Conservation (phyloP, 345 rosid genomes). For the Orychophragmus violaceus region DNA sequence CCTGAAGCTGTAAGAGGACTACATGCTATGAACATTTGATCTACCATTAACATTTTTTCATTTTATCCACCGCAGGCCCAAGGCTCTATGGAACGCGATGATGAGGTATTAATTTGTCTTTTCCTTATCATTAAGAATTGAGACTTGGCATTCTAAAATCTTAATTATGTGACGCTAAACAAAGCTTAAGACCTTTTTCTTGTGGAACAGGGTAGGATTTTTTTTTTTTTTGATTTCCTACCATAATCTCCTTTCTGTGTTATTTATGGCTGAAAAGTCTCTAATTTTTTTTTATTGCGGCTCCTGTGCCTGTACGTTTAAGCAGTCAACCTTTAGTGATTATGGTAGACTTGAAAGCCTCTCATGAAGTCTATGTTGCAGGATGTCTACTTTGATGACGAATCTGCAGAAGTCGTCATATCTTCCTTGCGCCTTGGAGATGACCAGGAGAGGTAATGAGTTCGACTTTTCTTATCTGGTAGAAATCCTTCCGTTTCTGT, state of each 20-base stretch:
- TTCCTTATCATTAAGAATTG: neutral
- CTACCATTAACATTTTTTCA: neutral
- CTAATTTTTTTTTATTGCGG: neutral
- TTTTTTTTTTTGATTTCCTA: neutral
- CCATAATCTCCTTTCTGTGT: neutral
- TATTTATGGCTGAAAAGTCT: neutral
- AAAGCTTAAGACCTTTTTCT: neutral
- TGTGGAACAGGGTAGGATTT: neutral
- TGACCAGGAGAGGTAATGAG: conserved; percentile 72
- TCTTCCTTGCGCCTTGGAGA: conserved; percentile 92
- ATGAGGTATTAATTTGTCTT: conserved; percentile 57
- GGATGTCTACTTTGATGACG: conserved; percentile 98
- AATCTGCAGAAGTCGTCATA: conserved; percentile 94
- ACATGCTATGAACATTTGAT: neutral
- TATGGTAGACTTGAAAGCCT: conserved; percentile 10
- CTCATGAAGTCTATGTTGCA: conserved; percentile 34
- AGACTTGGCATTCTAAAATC: neutral
- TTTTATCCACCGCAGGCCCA: conserved; percentile 50
- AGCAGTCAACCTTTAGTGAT: conserved; percentile 10
- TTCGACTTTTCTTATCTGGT: neutral
- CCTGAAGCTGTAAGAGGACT: neutral
- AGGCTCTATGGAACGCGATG: conserved; percentile 80
- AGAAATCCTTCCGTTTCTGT: neutral
- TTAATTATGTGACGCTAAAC: neutral
- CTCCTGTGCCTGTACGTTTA: neutral